Percentiles rank a stretch among this genome's conserved stretches.
phyloP scores from a whole-genome alignment of 2,329 filamentous ascomycete genomes.

The Scortechinia acanthostroma region DNA sequence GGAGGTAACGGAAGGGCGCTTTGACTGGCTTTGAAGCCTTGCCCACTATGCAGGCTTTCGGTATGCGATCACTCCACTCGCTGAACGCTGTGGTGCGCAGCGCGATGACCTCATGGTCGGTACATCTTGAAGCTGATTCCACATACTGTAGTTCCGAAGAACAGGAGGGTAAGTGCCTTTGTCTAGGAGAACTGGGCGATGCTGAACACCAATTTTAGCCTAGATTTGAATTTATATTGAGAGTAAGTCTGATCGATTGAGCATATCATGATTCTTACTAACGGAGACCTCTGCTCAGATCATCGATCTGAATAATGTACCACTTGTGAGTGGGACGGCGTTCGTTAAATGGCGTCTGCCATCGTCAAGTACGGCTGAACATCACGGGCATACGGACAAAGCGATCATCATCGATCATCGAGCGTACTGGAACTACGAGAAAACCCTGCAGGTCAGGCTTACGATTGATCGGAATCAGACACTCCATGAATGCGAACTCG shows the following conservation, averaged over 20 bases:
- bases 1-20: no score
- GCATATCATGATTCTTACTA: neutral
- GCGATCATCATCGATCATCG: slow-evolving; percentile 52
- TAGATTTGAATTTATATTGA: slow-evolving; percentile 51
- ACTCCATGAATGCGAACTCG: slow-evolving; percentile 48
- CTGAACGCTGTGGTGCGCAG: no score
- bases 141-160: slow-evolving; percentile 26
- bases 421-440: slow-evolving; percentile 52
- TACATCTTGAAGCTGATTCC: no score
- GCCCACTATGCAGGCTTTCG: no score
- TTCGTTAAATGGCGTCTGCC: slow-evolving; percentile 63
- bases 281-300: slow-evolving; percentile 36
- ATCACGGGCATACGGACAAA: slow-evolving; percentile 52
- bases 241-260: slow-evolving; percentile 30
- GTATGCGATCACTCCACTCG: no score
- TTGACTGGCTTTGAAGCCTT: no score
- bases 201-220: slow-evolving; percentile 32
- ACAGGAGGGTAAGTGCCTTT: slow-evolving; percentile 22
- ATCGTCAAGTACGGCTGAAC: slow-evolving; percentile 49
- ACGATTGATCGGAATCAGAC: slow-evolving; percentile 52
- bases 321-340: slow-evolving; percentile 49
- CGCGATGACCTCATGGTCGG: no score
- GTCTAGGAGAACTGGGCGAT: slow-evolving; percentile 7
- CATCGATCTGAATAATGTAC: slow-evolving; percentile 63
- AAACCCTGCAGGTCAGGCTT: slow-evolving; percentile 41